Percentiles rank a stretch among this genome's conserved stretches.
Conservation (phyloP, 75 land plant species). For the Azolla pinnata region DNA sequence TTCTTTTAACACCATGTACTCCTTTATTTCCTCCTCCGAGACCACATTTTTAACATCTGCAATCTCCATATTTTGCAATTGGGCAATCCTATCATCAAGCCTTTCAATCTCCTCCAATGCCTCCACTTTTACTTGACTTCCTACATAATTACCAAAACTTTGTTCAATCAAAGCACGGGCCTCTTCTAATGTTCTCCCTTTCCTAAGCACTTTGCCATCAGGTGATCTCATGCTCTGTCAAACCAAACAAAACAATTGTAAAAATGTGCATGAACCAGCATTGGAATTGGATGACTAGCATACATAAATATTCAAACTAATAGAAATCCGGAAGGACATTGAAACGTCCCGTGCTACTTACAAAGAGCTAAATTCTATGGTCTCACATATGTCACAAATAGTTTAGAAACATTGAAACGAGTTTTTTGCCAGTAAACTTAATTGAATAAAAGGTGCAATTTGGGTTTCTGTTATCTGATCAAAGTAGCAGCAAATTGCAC, state of each 20-base stretch:
- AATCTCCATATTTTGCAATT: constrained; percentile 41
- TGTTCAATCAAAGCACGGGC: constrained; percentile 83
- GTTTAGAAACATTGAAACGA: too few relatives aligned
- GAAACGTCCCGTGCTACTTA: too few relatives aligned
- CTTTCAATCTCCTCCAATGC: constrained; percentile 58
- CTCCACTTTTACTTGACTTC: constrained; percentile 84
- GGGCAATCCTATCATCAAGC: constrained; percentile 48
- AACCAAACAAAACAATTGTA: not conserved
- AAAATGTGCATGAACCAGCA: constrained; percentile 4
- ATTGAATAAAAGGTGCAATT: too few relatives aligned
- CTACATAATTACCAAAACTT: constrained; percentile 98
- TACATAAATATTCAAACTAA: too few relatives aligned
- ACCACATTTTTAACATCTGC: constrained; percentile 40
- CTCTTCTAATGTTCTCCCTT: constrained; percentile 70
- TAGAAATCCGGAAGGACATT: too few relatives aligned
- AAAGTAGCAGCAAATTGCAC: too few relatives aligned
- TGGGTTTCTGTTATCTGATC: too few relatives aligned
- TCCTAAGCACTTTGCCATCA: constrained; percentile 27
- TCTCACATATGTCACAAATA: too few relatives aligned
- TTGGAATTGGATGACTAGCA: too few relatives aligned
- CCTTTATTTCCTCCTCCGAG: constrained; percentile 41
- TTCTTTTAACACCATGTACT: constrained; percentile 49
- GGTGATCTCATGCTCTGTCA: constrained; percentile 1
- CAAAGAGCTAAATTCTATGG: too few relatives aligned
- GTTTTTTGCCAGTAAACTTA: too few relatives aligned